Base-by-base conservation (phyloP, 140 eudicot genomes). In the Bidens hawaiensis region DNA sequence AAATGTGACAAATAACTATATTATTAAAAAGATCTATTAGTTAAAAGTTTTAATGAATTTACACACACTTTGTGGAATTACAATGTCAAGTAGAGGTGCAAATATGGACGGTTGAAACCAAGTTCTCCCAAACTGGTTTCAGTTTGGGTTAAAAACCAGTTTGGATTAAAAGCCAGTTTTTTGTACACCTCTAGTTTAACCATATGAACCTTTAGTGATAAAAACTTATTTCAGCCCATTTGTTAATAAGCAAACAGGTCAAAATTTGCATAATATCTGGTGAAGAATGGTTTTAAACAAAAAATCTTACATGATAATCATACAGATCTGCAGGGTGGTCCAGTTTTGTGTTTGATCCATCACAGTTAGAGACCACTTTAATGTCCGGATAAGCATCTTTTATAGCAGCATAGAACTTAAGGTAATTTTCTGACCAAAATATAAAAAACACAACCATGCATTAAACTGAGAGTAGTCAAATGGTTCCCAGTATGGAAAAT, bases 291-390 rank as follows among this genome's bases (percentile, higher is more conserved):
- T 57, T 34, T 36, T 64, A 65, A 82, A 56, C n/a, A 74, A 48
- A 67, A 24, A 60, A 67, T 41, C 85, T 76, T 65, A 93, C 99
- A 62, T 93, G 99, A 79, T 74, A 88, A 73, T 94, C 99, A 67
- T 83, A 94, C 24, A 85, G 12, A 61, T 94, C 95, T 5, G 97
- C 95, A 0, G 97, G 99, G 62, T 94, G 99, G 60, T 94, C 88
- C 83, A 94, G 69, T 36, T 60, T 55, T 59, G 40, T 65, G 45
- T 66, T 65, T 64, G 95, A 81, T 12, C 88, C 95, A 68, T 94
- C 97, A 61, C 99, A 94, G 64, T 94, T 88, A 45, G 99, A 74
- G 73, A 94, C 81, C 24, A 85, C 68, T 58, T 88, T 62, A 55
- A 88, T 85, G 65, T 85, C 97, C 18, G 99, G 97, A 67, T 88